Evolutionary conservation across 31 red algal genomes (phyloP).

Genomic region (Asparagopsis taxiformis): DNA sequence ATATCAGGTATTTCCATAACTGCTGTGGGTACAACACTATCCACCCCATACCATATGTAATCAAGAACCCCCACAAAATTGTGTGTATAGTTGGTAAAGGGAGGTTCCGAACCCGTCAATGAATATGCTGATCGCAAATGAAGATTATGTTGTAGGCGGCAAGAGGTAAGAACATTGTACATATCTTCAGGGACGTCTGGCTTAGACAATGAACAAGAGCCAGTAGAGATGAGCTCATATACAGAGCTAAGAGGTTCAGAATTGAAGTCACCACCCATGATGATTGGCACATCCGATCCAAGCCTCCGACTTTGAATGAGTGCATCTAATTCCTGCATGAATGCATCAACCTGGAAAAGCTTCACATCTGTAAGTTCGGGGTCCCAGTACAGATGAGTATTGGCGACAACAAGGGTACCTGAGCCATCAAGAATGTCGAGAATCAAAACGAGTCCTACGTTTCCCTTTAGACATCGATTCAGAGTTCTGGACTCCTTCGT

Average conservation of each 20-base stretch:
- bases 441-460: conserved; percentile 76
- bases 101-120: conserved; percentile 73
- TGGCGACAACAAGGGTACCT: conserved; percentile 66
- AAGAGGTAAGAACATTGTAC: conserved; percentile 48
- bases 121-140: conserved; percentile 73
- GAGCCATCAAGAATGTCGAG: conserved; percentile 69
- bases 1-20: conserved; percentile 79
- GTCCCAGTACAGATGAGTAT: conserved; percentile 96
- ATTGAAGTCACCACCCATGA: conserved; percentile 94
- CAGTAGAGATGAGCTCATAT: conserved; percentile 87
- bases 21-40: conserved; percentile 53
- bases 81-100: conserved; percentile 93
- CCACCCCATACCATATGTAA: conserved; percentile 86
- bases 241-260: conserved; percentile 82
- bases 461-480: conserved; percentile 85
- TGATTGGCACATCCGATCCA: conserved; percentile 59
- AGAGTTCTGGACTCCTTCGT: conserved; percentile 62
- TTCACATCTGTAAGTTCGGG: conserved; percentile 96
- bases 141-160: conserved; percentile 68
- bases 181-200: conserved; percentile 54
- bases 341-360: conserved; percentile 86
- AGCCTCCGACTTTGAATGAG: conserved; percentile 44
- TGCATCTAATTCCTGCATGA: conserved; percentile 84
- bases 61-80: conserved; percentile 92
- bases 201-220: conserved; percentile 42